A percentile compares a stretch with the other conserved stretches of the same genome.
Evolutionary conservation across 148 eudicot genomes (phyloP).

Genomic region (Rhododendron vialii): DNA sequence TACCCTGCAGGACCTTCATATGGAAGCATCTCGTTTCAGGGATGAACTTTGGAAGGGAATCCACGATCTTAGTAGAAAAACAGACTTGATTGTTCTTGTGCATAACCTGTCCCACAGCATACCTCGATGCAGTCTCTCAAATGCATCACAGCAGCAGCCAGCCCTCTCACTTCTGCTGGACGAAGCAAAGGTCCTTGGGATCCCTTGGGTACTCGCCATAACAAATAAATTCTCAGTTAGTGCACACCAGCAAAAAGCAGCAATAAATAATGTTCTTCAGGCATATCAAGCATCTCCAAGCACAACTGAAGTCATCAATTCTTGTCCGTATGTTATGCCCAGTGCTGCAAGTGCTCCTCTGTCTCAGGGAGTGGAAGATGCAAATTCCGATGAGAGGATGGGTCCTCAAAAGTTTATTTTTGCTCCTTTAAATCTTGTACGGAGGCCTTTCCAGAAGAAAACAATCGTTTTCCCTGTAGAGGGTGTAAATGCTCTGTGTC

Average conservation of each 20-base stretch:
- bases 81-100: conserved; percentile 84
- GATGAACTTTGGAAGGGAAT: conserved; percentile 94
- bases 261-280: conserved; percentile 63
- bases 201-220: conserved; percentile 97
- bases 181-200: conserved; percentile 93
- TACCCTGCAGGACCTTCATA: conserved; percentile 64
- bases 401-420: conserved; percentile 48
- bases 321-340: conserved; percentile 82
- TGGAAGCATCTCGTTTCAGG: conserved; percentile 75
- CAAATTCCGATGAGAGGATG: conserved; percentile 33
- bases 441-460: conserved; percentile 84
- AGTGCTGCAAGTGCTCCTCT: conserved; percentile 49
- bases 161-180: conserved; percentile 71
- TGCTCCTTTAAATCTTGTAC: conserved; percentile 58
- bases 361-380: conserved; percentile 36
- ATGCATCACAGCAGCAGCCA: conserved; percentile 45
- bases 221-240: conserved; percentile 91
- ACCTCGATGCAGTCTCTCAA: conserved; percentile 58
- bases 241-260: conserved; percentile 83
- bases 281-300: conserved; percentile 87
- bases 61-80: conserved; percentile 79
- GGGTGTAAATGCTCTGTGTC: conserved; percentile 70
- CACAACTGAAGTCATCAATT: conserved; percentile 70
- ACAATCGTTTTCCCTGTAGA: conserved; percentile 78
- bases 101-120: conserved; percentile 90